Evolutionary conservation across 1,284 basidiomycete species (phyloP), one percentile per base, ranked within the genome.

Genomic region (Ganoderma multipileum): DNA sequence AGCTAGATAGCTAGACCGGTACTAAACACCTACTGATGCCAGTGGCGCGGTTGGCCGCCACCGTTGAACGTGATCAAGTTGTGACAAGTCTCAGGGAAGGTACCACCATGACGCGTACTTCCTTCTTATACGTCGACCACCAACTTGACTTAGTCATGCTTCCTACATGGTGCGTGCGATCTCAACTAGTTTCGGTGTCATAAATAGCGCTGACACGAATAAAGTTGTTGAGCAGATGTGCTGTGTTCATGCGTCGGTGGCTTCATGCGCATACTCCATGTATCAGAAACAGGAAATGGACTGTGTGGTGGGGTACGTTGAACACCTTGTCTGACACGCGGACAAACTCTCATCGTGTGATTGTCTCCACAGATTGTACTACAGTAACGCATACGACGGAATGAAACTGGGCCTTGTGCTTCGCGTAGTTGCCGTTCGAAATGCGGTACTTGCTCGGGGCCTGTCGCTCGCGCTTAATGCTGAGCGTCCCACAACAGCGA

Each of bases 11-110:
- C 41, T 63, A 54, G 47, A 47, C 26, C 42, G 28, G 42, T 62
- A 54, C 47, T 38, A n/a, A 26, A 28, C 26, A 41, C 36, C 30
- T 55, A 64, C 52, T 64, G 41, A 39, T 54, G 36, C 36, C 50
- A 55, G 63, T 33, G 52, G 38, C 52, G 63, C 63, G 63, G 52
- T 64, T 54, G 52, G 63, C 23, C 50, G 63, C 63, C 63, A 55
- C 30, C 63, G 23, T 64, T 28, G 38, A 64, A 64, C 42, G 23
- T 18, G 23, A 58, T n/a, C 18, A 26, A 23, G 55, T 9, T 20
- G 33, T 58, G 33, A 23, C 28, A 55, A 54, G 2, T n/a, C 28
- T 12, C n/a, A 47, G 33, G 33, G 33, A 33, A 52, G 47, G 28
- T 16, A 28, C 50, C 50, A 26, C 14, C 14, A 23, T 52, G 50